These are phyloP conservation scores for Colletotrichum truncatum DNA, from an alignment of 2,329 filamentous ascomycete genomes.

Conservation along the genomic window DNA sequence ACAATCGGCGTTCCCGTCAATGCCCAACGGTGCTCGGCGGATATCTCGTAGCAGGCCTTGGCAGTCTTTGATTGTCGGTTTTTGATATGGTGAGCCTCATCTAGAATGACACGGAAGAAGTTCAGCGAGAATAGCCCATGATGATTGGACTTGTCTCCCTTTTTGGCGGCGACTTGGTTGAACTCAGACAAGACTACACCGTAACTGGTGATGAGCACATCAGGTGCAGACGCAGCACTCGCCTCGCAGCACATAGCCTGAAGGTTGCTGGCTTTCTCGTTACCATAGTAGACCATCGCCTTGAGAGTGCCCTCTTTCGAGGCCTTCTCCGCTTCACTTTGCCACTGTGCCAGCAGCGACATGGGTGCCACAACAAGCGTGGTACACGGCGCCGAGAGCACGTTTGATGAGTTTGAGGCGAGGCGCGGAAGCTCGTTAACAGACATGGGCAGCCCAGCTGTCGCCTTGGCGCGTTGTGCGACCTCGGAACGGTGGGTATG, in stretches of 20 bases:
- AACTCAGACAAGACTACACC: slow-evolving; percentile 92
- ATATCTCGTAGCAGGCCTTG: slow-evolving; percentile 91
- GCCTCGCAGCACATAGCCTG: slow-evolving; percentile 79
- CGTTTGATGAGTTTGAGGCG: slow-evolving; percentile 61
- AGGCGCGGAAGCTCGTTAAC: slow-evolving; percentile 72
- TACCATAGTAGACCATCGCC: slow-evolving; percentile 90
- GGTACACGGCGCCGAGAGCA: slow-evolving; percentile 82
- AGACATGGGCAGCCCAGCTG: slow-evolving; percentile 44
- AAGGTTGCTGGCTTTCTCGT: slow-evolving; percentile 82
- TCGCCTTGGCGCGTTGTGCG: slow-evolving; percentile 47
- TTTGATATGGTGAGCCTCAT: slow-evolving; percentile 96
- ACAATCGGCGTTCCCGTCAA: slow-evolving; percentile 97
- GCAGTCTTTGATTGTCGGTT: slow-evolving; percentile 90
- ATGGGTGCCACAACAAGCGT: slow-evolving; percentile 97
- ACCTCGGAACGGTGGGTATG: slow-evolving; percentile 80
- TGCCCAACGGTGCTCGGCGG: slow-evolving; percentile 88
- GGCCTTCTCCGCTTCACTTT: slow-evolving; percentile 92
- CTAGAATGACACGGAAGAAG: slow-evolving; percentile 94
- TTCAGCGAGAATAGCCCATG: slow-evolving; percentile 88
- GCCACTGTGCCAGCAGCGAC: slow-evolving; percentile 96
- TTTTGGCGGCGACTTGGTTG: slow-evolving; percentile 73
- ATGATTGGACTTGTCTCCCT: slow-evolving; percentile 71
- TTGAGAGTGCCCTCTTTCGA: slow-evolving; percentile 86
- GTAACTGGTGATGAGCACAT: slow-evolving; percentile 95
- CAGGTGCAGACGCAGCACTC: slow-evolving; percentile 80